Evolutionary conservation across 208 protist genomes (phyloP).

Genomic region (Hexamita inflata): DNA sequence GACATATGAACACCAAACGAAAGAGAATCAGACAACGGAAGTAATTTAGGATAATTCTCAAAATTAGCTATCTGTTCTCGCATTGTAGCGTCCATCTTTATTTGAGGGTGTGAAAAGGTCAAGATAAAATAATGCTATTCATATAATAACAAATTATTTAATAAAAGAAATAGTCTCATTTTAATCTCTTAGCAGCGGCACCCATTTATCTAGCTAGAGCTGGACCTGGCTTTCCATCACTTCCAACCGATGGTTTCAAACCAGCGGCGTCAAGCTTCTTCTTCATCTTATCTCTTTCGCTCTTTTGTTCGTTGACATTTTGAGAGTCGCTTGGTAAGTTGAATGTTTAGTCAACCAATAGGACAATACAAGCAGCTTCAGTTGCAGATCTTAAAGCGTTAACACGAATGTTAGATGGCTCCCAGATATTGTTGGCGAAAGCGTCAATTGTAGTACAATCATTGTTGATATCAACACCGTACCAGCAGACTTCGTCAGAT

Average conservation of each 20-base stretch:
- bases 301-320: slow-evolving; percentile 57
- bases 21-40: too few species aligned
- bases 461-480: slow-evolving; percentile 90
- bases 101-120: too few species aligned
- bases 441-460: slow-evolving; percentile 84
- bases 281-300: slow-evolving; percentile 4
- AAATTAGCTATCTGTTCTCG: too few species aligned
- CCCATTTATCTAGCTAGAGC: too few species aligned
- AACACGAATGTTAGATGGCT: slow-evolving; percentile 90
- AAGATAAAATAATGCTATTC: too few species aligned
- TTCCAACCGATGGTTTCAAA: neutral
- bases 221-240: slow-evolving; percentile 1
- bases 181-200: too few species aligned
- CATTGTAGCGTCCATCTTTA: too few species aligned
- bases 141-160: too few species aligned
- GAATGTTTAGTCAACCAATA: slow-evolving; percentile 98
- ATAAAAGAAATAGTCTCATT: too few species aligned
- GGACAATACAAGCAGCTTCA: slow-evolving; percentile 94
- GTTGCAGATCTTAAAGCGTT: slow-evolving; percentile 92
- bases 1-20: too few species aligned
- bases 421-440: slow-evolving; percentile 82
- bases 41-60: too few species aligned
- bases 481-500: slow-evolving; percentile 62
- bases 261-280: slow-evolving; percentile 5
- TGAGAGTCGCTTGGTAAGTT: slow-evolving; percentile 51